phyloP scores from a whole-genome alignment of 305 asterid genomes.

The Plantago coronopus region DNA sequence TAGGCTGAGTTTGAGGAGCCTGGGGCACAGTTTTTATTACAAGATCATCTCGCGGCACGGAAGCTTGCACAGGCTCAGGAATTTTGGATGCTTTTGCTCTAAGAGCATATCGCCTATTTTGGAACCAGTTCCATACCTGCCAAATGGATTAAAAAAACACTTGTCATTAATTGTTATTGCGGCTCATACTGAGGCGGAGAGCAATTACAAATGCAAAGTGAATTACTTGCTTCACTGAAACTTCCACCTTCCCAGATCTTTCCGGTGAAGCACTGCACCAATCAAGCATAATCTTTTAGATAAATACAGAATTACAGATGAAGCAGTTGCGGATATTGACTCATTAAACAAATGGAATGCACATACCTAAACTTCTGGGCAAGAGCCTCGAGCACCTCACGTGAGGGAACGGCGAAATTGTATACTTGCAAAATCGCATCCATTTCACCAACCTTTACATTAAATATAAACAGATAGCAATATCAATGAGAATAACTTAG shows the following conservation, averaged over 20 bases:
- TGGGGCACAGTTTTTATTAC: constrained; percentile 46
- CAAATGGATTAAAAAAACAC: constrained; percentile 3
- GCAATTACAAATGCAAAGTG: constrained; percentile 14
- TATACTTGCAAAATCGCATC: constrained; percentile 46
- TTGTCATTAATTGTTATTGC: constrained; percentile 11
- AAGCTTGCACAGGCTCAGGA: constrained; percentile 51
- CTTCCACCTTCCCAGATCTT: constrained; percentile 74
- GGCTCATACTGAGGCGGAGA: constrained; percentile 9
- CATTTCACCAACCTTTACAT: constrained; percentile 48
- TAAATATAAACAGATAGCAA: neutral
- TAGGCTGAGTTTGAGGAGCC: constrained; percentile 46
- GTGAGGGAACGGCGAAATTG: constrained; percentile 35
- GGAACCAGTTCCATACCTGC: constrained; percentile 98
- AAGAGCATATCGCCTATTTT: constrained; percentile 89
- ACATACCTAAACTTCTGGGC: constrained; percentile 48
- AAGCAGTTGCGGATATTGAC: neutral
- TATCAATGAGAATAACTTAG: neutral
- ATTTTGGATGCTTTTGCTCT: constrained; percentile 68
- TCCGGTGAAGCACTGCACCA: constrained; percentile 64
- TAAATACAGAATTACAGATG: neutral
- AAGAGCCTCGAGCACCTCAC: constrained; percentile 39
- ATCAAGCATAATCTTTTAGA: constrained; percentile 4
- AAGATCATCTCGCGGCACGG: constrained; percentile 53
- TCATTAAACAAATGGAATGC: neutral
- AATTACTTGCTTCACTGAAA: constrained; percentile 81